phyloP scores from a whole-genome alignment of 176 grass and related monocot species.

The Rhynchospora tenuis region DNA sequence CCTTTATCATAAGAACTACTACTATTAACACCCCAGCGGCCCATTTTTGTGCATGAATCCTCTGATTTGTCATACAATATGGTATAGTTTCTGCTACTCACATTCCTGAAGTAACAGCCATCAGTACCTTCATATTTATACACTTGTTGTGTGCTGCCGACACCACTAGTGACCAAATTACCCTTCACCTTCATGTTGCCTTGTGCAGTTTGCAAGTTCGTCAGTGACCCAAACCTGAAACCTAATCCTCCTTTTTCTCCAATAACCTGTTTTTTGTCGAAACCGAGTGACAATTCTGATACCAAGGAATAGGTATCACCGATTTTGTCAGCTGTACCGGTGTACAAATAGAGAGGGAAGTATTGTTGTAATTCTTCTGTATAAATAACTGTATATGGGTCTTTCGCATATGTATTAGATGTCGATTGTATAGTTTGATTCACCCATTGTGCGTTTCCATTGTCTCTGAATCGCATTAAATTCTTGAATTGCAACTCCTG shows the following conservation, averaged over 20 bases:
- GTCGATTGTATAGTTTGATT: constrained; percentile 60
- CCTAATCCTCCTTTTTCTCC: constrained; percentile 38
- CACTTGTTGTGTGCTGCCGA: constrained; percentile 38
- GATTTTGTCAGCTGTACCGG: constrained; percentile 30
- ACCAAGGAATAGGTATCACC: constrained; percentile 27
- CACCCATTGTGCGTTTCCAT: constrained; percentile 21
- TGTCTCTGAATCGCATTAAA: constrained; percentile 23
- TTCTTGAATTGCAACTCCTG: constrained; percentile 56
- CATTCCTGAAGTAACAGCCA: constrained; percentile 51
- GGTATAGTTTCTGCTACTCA: constrained; percentile 30
- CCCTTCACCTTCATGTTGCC: constrained; percentile 34
- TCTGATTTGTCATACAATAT: constrained; percentile 20
- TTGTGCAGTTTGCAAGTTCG: constrained; percentile 44
- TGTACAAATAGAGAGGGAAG: constrained; percentile 50
- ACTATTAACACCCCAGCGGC: not conserved
- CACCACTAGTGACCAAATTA: constrained; percentile 26
- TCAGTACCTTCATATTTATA: constrained; percentile 60
- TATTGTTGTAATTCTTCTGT: constrained; percentile 44
- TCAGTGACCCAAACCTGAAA: constrained; percentile 46
- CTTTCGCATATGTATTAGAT: constrained; percentile 35
- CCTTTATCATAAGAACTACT: not conserved
- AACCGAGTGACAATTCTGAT: constrained; percentile 29
- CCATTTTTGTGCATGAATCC: constrained; percentile 26
- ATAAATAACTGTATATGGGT: constrained; percentile 37
- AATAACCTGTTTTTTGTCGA: constrained; percentile 51